Evolutionary conservation across 1,284 basidiomycete genomes (phyloP), one percentile per base, ranked within the genome.

Genomic region (Heterobasidion annosum): DNA sequence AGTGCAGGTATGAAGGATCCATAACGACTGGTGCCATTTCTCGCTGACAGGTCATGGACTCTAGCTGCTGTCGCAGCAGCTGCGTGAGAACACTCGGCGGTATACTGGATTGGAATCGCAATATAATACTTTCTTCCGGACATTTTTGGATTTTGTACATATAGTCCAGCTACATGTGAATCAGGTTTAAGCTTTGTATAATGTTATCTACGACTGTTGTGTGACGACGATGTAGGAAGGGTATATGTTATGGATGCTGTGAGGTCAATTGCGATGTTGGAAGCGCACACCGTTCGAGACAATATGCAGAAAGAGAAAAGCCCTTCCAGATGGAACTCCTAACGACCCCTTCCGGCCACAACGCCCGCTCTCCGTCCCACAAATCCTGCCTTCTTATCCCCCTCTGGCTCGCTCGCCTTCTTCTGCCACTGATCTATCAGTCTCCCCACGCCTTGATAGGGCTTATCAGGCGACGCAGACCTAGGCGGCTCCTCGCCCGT

Each of bases 361-460:
- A 54, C 53, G 10, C 53, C 47, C 13, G 47, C 40, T n/a, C 35
- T 19, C 46, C 53, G 46, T 18, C 32, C 42, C 13, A 16, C 7
- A 50, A 18, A 46, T 13, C 48, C 57, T 0, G 58, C 57, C 13
- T 40, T 10, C 51, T 56, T 48, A 16, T 48, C 66, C 54, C 66
- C 63, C 43, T 78, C 79, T 16, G 73, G 70, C 60, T 83, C 84
- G n/a, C 77, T 81, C 37, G 83, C 80, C 69, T 86, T 90, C 58
- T 78, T 79, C 68, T 91, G 86, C 89, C 88, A 91, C 63, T 90
- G 80, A 64, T 89, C 85, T 60, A 91, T 91, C 45, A 91, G 74
- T 68, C 77, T 85, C 40, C 87, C 85, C 48, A 91, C 89, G 48
- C 89, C 88, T 63, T 82, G 83, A 65, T 84, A 91, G 43, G 86